A percentile compares a stretch with the other conserved stretches of the same genome.
phyloP scores from a whole-genome alignment of 2,329 filamentous ascomycete species.

The Epichloe aotearoae region DNA sequence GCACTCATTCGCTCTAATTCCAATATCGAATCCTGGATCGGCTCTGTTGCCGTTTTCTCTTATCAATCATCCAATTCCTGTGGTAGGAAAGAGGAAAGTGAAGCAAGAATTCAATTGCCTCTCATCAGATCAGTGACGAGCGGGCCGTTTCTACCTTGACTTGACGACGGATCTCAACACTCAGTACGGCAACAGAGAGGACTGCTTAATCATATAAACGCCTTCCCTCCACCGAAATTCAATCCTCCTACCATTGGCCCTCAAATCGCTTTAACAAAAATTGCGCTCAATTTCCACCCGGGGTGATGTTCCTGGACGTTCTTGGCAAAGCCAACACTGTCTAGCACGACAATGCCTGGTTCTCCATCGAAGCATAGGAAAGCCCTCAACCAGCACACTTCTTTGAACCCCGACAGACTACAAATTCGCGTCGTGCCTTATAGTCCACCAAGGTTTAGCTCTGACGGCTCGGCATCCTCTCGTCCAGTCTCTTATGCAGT shows the following conservation, averaged over 20 bases:
- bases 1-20: no score
- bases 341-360: constrained; percentile 2
- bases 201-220: background rate
- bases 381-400: background rate
- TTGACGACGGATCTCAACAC: background rate
- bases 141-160: no score
- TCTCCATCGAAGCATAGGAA: background rate
- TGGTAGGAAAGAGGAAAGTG: no score
- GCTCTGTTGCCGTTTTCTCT: no score
- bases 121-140: no score
- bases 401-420: constrained; percentile 12
- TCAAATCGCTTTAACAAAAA: background rate
- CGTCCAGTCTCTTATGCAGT: constrained; percentile 14
- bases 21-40: no score
- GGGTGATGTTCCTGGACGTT: constrained; percentile 1
- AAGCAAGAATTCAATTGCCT: no score
- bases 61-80: no score
- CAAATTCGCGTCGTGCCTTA: constrained; percentile 27
- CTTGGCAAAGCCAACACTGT: background rate
- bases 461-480: constrained; percentile 16
- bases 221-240: background rate
- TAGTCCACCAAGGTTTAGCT: constrained; percentile 22
- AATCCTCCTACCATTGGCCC: background rate
- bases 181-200: background rate
- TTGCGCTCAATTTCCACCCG: background rate